Evolutionary conservation across 2,329 filamentous ascomycete species (phyloP), one percentile per base, ranked within the genome.

Genomic region (Sporothrix luriei): DNA sequence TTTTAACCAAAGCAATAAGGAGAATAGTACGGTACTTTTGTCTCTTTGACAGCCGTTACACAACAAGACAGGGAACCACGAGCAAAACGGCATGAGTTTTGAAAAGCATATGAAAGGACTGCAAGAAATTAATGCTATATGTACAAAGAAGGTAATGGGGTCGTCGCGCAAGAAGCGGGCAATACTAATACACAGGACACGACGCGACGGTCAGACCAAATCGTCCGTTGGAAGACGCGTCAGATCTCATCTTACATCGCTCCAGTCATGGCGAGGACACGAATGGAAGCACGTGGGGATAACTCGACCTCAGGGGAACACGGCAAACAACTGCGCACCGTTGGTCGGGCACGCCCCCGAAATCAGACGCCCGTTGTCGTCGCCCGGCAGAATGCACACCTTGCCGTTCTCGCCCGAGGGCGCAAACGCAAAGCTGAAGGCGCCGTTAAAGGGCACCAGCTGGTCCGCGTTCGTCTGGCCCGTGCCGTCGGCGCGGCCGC

Each of bases 401-500:
- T 75, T 75, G 65, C 80, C 81, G 26, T 78, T 77, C 68, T 80
- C 81, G 68, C 80, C 83, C 21, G 77, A 75, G 0, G 84, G 84
- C 11, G 81, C 79, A 26, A 86, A 79, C 0, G 80, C 76, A 49
- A 87, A 80, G 69, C 77, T 79, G 2, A 76, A 76, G 26, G 78
- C 77, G 1, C 80, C 81, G 4, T 77, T 78, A 70, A 84, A 86
- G 1, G 81, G 81, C 71, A 85, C 80, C 9, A 86, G 76, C 73
- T 87, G 85, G 29, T 80, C 82, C 19, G 77, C 77, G 52, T 84
- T 80, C 16, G 83, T 85, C 51, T 78, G 74, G 26, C 84, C 83
- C 54, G 77, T 75, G 61, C 84, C 84, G 54, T 80, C 83, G 19
- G 83, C 84, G 48, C 83, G 79, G 11, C 84, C 84, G 33, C 84